phyloP scores from a whole-genome alignment of 306 rosid species.

The Gastrolobium villosum region DNA sequence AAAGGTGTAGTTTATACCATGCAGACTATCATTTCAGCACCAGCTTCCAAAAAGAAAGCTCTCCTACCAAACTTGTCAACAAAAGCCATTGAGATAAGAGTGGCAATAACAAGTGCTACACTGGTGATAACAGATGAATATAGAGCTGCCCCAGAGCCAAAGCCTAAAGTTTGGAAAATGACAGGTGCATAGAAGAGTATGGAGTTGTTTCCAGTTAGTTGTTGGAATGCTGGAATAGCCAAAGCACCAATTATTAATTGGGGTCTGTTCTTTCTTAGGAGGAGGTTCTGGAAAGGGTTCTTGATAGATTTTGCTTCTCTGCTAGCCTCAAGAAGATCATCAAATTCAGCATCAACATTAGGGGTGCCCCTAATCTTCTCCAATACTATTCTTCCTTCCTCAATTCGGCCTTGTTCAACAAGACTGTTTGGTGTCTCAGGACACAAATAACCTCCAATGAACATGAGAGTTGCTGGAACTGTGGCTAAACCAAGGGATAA shows the following conservation, averaged over 20 bases:
- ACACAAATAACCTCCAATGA: conserved; percentile 75
- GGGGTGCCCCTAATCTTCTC: conserved; percentile 72
- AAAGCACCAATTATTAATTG: conserved; percentile 84
- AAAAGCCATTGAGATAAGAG: conserved; percentile 71
- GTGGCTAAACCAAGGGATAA: conserved; percentile 86
- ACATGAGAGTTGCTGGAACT: conserved; percentile 78
- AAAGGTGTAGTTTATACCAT: conserved; percentile 54
- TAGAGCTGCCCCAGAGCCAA: conserved; percentile 68
- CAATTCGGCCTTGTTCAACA: conserved; percentile 73
- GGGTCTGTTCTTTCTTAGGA: conserved; percentile 73
- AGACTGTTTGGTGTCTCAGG: conserved; percentile 94
- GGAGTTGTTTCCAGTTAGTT: conserved; percentile 55
- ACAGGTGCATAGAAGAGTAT: conserved; percentile 92
- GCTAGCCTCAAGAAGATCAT: conserved; percentile 70
- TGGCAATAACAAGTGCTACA: conserved; percentile 70
- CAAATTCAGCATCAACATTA: conserved; percentile 82
- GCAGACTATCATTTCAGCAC: conserved; percentile 76
- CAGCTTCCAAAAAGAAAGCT: conserved; percentile 85
- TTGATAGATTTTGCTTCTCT: conserved; percentile 66
- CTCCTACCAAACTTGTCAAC: conserved; percentile 81
- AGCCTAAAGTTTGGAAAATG: conserved; percentile 77
- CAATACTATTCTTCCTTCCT: conserved; percentile 68
- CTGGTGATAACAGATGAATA: conserved; percentile 75
- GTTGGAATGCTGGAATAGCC: conserved; percentile 89
- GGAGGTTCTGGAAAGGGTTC: conserved; percentile 69